Evolutionary conservation across 2,329 filamentous ascomycete species (phyloP), one percentile per base, ranked within the genome.

Genomic region (Colletotrichum musae): DNA sequence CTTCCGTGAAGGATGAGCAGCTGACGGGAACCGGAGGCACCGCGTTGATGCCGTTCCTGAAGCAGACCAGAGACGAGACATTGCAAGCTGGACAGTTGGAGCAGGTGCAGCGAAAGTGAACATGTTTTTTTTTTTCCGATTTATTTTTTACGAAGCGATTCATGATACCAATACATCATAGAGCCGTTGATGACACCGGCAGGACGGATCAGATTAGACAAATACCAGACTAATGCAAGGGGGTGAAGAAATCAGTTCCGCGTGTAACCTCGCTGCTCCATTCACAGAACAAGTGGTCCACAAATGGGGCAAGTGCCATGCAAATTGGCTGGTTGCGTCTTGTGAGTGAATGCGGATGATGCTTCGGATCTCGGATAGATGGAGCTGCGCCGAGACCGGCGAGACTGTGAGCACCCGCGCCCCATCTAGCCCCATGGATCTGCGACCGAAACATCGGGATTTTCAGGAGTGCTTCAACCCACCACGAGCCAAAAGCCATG

Each of bases 11-110:
- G 58, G 73, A 74, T 1, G 75, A 78, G 21, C 81, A 92, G 72
- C 82, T 97, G 50, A 92, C 91, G 1, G 95, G 95, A 0, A 98
- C 95, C 0, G 95, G 95, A 2, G 95, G 95, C 0, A 98, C 95
- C 0, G 90, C 92, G 0, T 80, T 98, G 60, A 92, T 98, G 66
- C 94, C 95, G 0, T 98, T 98, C 79, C 80, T 98, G 72, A 97
- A 94, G 80, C 93, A 97, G 80, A 92, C 93, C 4, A 86, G 95
- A 18, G 94, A 98, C 77, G 95, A 97, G 84, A 98, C 95, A 0
- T 72, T 70, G 2, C 73, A 75, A 21, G 83, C 83, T 3, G 82
- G 81, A 0, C 75, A 72, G 16, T 70, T 82, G 15, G 51, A 57
- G 13, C 47, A 32, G n/a, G 51, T 21, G 5, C 24, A 7, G 51